Evolutionary conservation across 2,329 filamentous ascomycete genomes (phyloP).

Genomic region (Paracorniculantispora psalliotae): DNA sequence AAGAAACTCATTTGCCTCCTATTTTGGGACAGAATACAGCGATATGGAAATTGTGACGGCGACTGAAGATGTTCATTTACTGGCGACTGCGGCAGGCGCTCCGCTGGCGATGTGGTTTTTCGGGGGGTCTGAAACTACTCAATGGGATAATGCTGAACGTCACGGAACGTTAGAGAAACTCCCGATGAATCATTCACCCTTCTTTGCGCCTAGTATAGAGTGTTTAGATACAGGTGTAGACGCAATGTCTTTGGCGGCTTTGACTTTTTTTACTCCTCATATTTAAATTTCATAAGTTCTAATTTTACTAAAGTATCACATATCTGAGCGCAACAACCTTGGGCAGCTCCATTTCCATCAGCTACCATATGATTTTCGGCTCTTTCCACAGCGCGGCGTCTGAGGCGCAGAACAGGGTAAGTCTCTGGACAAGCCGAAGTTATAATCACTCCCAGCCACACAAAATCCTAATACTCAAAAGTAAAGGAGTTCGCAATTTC

Average conservation of each 20-base stretch:
- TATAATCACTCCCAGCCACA: no score
- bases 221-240: neutral
- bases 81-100: neutral
- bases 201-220: neutral
- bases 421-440: no score
- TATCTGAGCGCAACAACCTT: no score
- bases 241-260: neutral
- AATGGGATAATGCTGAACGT: neutral
- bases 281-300: no score
- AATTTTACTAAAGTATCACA: no score
- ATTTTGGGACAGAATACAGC: neutral
- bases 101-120: neutral
- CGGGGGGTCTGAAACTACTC: neutral
- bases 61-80: neutral
- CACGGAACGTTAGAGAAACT: neutral
- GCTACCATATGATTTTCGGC: no score
- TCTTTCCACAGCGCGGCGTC: no score
- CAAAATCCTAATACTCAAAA: no score
- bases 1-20: neutral
- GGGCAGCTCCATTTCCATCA: no score
- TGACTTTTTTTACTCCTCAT: neutral
- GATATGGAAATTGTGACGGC: neutral
- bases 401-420: no score
- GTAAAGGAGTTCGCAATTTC: neutral
- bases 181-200: neutral